Percentiles rank a stretch among this genome's conserved stretches.
Conservation (phyloP, 75 land plant genomes). For the Pinus taeda region DNA sequence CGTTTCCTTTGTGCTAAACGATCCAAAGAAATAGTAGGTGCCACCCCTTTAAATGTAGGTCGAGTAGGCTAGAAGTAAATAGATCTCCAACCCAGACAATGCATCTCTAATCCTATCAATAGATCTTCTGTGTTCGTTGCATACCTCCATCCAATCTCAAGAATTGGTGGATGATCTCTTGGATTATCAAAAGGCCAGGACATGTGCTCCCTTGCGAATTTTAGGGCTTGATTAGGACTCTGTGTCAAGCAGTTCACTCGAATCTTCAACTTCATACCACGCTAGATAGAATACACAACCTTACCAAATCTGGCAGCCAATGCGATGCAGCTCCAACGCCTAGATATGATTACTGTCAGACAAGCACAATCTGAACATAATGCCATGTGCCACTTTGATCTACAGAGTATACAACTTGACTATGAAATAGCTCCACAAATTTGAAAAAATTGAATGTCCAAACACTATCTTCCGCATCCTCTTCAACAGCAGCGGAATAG, state of each 20-base stretch:
- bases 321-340: too few species aligned
- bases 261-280: not conserved
- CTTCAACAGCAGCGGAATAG: too few species aligned
- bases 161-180: not conserved
- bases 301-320: too few species aligned
- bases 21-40: not conserved
- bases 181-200: not conserved
- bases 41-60: not conserved
- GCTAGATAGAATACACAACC: too few species aligned
- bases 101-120: not conserved
- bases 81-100: not conserved
- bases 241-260: not conserved
- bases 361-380: too few species aligned
- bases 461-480: too few species aligned
- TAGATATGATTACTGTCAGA: too few species aligned
- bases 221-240: not conserved
- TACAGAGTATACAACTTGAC: too few species aligned
- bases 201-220: not conserved
- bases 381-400: too few species aligned
- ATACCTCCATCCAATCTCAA: slow-evolving; percentile 1
- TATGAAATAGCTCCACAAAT: too few species aligned
- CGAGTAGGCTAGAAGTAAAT: not conserved
- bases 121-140: not conserved
- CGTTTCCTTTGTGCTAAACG: not conserved
- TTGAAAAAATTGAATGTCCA: too few species aligned